A percentile compares a stretch with the other conserved stretches of the same genome.
phyloP scores from a whole-genome alignment of 768 basidiomycete species.

The Hericium rajendrae region DNA sequence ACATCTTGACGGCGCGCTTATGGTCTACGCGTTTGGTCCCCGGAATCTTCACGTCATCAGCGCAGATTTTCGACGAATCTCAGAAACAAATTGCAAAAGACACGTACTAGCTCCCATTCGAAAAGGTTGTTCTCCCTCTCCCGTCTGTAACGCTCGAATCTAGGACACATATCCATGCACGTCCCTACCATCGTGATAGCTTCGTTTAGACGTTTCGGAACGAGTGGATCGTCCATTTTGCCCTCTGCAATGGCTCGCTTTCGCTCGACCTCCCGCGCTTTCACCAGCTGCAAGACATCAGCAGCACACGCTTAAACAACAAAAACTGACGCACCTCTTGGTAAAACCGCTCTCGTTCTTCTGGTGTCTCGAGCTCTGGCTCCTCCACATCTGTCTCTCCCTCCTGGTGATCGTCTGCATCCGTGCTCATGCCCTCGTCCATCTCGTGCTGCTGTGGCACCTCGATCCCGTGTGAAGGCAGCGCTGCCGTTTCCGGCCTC shows the following conservation, averaged over 20 bases:
- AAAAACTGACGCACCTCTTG: slow-evolving; percentile 46
- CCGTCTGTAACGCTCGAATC: slow-evolving; percentile 84
- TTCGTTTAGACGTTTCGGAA: slow-evolving; percentile 73
- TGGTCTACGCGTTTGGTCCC: slow-evolving; percentile 84
- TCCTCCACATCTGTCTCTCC: slow-evolving; percentile 30
- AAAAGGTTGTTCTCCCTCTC: slow-evolving; percentile 85
- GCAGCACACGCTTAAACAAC: slow-evolving; percentile 6
- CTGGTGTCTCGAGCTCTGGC: slow-evolving; percentile 44
- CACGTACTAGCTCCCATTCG: slow-evolving; percentile 74
- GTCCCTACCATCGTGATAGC: slow-evolving; percentile 92
- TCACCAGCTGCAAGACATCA: slow-evolving; percentile 40
- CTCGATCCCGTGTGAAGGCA: too few species aligned
- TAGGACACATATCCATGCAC: slow-evolving; percentile 90
- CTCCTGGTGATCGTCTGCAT: slow-evolving; percentile 24
- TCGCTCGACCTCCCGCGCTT: slow-evolving; percentile 61
- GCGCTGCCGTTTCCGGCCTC: slow-evolving; percentile 14
- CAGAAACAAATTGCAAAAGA: slow-evolving; percentile 1
- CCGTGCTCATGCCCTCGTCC: slow-evolving; percentile 26
- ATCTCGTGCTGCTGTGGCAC: slow-evolving; percentile 16
- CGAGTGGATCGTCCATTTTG: slow-evolving; percentile 79
- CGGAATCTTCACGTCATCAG: slow-evolving; percentile 51
- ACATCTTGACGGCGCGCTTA: slow-evolving; percentile 84
- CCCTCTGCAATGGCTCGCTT: slow-evolving; percentile 72
- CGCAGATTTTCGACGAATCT: slow-evolving; percentile 3
- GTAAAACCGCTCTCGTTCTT: slow-evolving; percentile 61